Conservation (phyloP, 2,329 filamentous ascomycete genomes). For the Phyllachora maydis region DNA sequence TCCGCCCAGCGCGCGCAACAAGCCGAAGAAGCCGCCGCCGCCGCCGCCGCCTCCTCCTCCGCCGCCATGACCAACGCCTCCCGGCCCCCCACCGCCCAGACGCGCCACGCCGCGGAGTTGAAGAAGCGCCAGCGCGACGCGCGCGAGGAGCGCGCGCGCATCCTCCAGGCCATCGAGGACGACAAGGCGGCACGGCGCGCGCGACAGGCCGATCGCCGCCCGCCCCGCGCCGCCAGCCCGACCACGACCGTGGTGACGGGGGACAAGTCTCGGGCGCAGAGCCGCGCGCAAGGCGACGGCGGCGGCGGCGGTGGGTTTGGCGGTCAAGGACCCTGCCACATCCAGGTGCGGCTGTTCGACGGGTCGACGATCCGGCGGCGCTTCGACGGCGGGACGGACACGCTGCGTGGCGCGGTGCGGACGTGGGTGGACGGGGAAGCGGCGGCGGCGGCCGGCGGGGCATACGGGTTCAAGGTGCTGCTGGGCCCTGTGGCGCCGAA, state of each 20-base stretch:
- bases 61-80: conserved; percentile 1
- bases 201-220: conserved; percentile 24
- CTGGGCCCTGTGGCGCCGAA: conserved; percentile 62
- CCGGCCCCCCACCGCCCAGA: conserved; percentile 15
- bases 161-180: conserved; percentile 55
- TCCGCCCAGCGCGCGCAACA: conserved; percentile 23
- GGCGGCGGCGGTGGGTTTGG: too few species aligned
- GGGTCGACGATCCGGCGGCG: conserved; percentile 57
- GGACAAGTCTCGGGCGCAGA: too few species aligned
- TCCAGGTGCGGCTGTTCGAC: conserved; percentile 71
- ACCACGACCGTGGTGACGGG: too few species aligned
- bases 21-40: conserved; percentile 16
- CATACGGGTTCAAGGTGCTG: conserved; percentile 73
- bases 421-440: conserved; percentile 48
- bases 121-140: conserved; percentile 45
- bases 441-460: conserved; percentile 25
- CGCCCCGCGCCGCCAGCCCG: conserved; percentile 7
- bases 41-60: conserved; percentile 13
- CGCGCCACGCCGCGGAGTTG: conserved; percentile 27
- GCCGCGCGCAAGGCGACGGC: too few species aligned
- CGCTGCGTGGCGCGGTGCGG: conserved; percentile 45
- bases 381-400: conserved; percentile 45
- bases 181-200: conserved; percentile 50
- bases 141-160: conserved; percentile 46
- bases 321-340: conserved; percentile 31